Conservation (phyloP, 805 yeast species). For the Wickerhamiella spandovensis region DNA sequence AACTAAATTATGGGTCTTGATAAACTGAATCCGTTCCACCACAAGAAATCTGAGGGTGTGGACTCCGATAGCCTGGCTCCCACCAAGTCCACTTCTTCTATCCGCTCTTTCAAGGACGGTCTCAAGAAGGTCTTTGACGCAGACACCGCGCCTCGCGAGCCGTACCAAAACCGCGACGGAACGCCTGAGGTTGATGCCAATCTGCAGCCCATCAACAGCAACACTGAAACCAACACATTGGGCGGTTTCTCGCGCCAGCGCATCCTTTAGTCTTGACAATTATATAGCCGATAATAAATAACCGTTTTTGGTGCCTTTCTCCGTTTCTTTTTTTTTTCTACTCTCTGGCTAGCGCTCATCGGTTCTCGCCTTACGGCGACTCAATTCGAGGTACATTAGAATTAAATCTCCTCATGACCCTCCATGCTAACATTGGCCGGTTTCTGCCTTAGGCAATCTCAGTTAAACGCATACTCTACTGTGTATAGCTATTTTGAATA, state of each 20-base stretch:
- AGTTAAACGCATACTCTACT: too few species aligned
- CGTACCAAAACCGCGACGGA: slow-evolving; percentile 3
- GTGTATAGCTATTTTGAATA: too few species aligned
- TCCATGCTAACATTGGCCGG: too few species aligned
- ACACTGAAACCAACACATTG: background rate
- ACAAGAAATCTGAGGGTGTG: slow-evolving; percentile 2
- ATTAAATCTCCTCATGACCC: too few species aligned
- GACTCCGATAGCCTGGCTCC: slow-evolving; percentile 7
- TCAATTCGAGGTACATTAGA: too few species aligned
- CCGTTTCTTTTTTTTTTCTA: too few species aligned
- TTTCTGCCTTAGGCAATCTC: too few species aligned
- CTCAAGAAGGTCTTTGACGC: slow-evolving; percentile 8
- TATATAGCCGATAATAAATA: too few species aligned
- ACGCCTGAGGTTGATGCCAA: background rate
- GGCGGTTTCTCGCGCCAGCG: background rate
- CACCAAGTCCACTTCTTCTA: slow-evolving; percentile 11
- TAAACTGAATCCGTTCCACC: slow-evolving; percentile 16
- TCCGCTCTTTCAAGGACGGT: slow-evolving; percentile 11
- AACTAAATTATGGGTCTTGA: slow-evolving; percentile 8
- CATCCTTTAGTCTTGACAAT: background rate
- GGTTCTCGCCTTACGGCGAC: too few species aligned
- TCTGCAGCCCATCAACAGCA: background rate
- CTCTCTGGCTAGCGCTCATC: too few species aligned
- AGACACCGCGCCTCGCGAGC: slow-evolving; percentile 8
- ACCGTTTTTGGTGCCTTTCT: too few species aligned